phyloP scores from a whole-genome alignment of 805 yeast genomes.

The Candida oleophila region DNA sequence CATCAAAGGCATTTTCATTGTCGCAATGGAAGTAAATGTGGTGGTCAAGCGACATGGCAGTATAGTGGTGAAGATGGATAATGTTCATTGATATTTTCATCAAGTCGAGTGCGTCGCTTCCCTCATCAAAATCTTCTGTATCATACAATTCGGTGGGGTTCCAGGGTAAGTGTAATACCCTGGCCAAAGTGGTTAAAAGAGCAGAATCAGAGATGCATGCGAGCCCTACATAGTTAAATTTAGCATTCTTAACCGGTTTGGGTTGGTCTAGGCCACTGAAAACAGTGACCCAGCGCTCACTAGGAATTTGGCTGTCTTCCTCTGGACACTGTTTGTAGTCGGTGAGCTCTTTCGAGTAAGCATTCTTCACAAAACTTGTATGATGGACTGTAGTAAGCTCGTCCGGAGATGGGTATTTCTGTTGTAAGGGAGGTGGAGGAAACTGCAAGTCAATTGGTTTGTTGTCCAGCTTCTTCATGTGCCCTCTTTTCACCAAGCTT shows the following conservation, averaged over 20 bases:
- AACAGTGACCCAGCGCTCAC: constrained; percentile 42
- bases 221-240: constrained; percentile 33
- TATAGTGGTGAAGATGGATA: constrained; percentile 40
- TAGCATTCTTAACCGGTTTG: constrained; percentile 21
- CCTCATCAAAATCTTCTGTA: constrained; percentile 29
- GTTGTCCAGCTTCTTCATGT: constrained; percentile 6
- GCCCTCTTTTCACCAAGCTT: constrained; percentile 31
- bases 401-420: constrained; percentile 26
- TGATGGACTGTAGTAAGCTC: constrained; percentile 26
- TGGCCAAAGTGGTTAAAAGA: constrained; percentile 39
- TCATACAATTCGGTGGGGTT: constrained; percentile 35
- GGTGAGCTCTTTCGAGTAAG: constrained; percentile 36
- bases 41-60: constrained; percentile 46
- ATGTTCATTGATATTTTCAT: constrained; percentile 30
- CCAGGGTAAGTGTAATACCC: constrained; percentile 42
- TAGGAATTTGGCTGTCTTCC: constrained; percentile 26
- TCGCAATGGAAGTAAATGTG: constrained; percentile 41
- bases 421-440: constrained; percentile 17
- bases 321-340: constrained; percentile 34
- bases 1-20: constrained; percentile 23
- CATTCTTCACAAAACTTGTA: constrained; percentile 37
- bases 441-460: constrained; percentile 9
- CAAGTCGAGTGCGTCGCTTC: constrained; percentile 27
- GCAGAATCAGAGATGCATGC: constrained; percentile 40
- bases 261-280: constrained; percentile 34